Evolutionary conservation across 2,329 filamentous ascomycete genomes (phyloP).

Genomic region (Colletotrichum ledebouriae): DNA sequence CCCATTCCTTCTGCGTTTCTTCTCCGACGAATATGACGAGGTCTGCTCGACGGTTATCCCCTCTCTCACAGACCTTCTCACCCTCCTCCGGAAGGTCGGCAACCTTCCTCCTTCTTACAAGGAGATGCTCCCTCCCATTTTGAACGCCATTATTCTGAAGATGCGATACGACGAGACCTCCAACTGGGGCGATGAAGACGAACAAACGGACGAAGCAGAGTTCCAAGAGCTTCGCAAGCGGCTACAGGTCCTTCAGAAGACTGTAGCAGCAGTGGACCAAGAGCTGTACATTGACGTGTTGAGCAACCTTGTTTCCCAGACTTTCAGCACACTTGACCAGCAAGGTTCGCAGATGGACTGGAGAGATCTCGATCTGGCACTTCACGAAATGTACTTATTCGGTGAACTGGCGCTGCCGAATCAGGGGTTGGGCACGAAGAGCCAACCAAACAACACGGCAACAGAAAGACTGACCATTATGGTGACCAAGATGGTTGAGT

Average conservation of each 20-base stretch:
- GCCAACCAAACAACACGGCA: constrained; percentile 82
- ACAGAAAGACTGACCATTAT: constrained; percentile 87
- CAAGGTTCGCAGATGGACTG: constrained; percentile 85
- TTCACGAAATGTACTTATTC: constrained; percentile 96
- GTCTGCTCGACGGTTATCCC: constrained; percentile 96
- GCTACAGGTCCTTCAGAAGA: constrained; percentile 91
- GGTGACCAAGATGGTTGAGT: constrained; percentile 97
- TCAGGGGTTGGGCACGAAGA: constrained; percentile 88
- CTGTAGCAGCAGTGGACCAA: constrained; percentile 90
- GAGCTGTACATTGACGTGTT: constrained; percentile 88
- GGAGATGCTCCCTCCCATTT: constrained; percentile 86
- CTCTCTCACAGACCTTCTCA: constrained; percentile 90
- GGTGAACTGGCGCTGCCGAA: constrained; percentile 93
- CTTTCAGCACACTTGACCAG: constrained; percentile 84
- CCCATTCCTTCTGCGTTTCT: constrained; percentile 90
- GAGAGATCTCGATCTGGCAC: constrained; percentile 92
- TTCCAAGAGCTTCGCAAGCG: constrained; percentile 95
- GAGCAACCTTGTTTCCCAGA: constrained; percentile 87
- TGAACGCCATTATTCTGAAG: constrained; percentile 93
- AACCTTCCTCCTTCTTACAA: constrained; percentile 80
- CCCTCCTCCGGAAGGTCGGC: constrained; percentile 85
- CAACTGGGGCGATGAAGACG: constrained; percentile 92
- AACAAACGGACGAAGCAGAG: constrained; percentile 96
- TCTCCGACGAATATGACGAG: constrained; percentile 98
- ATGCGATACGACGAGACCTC: constrained; percentile 98